phyloP scores from a whole-genome alignment of 1,284 basidiomycete genomes.

The Ceratobasidium papillatum region DNA sequence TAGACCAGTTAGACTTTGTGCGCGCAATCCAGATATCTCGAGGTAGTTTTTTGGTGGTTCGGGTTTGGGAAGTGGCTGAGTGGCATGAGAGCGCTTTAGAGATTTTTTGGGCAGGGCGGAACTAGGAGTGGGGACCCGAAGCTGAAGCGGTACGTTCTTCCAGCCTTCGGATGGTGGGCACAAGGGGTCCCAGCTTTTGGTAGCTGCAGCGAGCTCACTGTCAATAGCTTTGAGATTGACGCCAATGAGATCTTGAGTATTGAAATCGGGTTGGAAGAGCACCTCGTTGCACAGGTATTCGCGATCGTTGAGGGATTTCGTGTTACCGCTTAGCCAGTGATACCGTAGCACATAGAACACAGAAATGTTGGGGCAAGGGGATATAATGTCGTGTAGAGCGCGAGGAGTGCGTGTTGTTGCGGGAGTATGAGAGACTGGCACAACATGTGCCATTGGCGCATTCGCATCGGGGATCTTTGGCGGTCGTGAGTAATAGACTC shows the following conservation, averaged over 20 bases:
- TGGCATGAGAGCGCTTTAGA: neutral
- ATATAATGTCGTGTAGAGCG: neutral
- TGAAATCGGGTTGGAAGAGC: slow-evolving; percentile 13
- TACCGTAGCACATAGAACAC: slow-evolving; percentile 6
- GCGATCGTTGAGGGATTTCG: slow-evolving; percentile 5
- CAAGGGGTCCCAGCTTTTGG: slow-evolving; percentile 13
- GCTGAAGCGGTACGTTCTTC: slow-evolving; percentile 1
- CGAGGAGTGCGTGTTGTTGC: neutral
- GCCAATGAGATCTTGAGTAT: neutral
- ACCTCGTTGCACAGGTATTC: slow-evolving; percentile 27
- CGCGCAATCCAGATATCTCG: neutral
- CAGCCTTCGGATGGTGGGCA: slow-evolving; percentile 21
- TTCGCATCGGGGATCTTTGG: slow-evolving; percentile 9
- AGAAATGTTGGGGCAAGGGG: slow-evolving; percentile 21
- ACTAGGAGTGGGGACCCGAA: slow-evolving; percentile 6
- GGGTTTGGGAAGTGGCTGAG: neutral
- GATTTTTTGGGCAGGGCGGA: neutral
- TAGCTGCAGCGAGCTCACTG: slow-evolving; percentile 1
- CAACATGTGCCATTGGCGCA: neutral
- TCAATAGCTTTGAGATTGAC: slow-evolving; percentile 6
- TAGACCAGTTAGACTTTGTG: slow-evolving; percentile 1
- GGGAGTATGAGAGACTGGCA: neutral
- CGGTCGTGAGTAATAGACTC: neutral
- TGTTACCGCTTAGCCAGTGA: slow-evolving; percentile 12
- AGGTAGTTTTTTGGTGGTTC: neutral